phyloP scores from a whole-genome alignment of 129 eudicot species.

The Smallanthus sonchifolius region DNA sequence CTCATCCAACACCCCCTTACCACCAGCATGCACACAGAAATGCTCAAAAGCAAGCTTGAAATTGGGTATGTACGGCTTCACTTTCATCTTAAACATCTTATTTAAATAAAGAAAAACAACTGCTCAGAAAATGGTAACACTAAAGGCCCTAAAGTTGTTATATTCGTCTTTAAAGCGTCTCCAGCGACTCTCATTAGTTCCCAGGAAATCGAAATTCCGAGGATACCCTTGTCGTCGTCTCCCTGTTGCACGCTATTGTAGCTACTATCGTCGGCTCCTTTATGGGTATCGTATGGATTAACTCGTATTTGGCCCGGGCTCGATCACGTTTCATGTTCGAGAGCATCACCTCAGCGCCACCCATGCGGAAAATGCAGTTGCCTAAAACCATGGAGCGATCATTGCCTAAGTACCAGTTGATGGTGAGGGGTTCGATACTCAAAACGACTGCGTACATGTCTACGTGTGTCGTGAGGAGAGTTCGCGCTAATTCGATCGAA shows the following conservation, averaged over 20 bases:
- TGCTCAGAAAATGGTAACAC: constrained; percentile 14
- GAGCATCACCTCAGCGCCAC: constrained; percentile 12
- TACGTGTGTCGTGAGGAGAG: not conserved
- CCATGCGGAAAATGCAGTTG: constrained; percentile 1
- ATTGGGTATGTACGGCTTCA: constrained; percentile 12
- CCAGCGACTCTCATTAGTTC: not conserved
- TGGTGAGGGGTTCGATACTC: not conserved
- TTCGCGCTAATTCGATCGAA: constrained; percentile 5
- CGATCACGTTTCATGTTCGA: constrained; percentile 2
- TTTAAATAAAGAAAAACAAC: not conserved
- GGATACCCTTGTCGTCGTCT: not conserved
- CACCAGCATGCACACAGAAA: constrained; percentile 4
- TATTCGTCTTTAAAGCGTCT: constrained; percentile 1
- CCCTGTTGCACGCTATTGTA: not conserved
- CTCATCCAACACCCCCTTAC: constrained; percentile 2
- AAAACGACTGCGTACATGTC: not conserved
- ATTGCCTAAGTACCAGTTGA: not conserved
- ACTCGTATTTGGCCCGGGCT: not conserved
- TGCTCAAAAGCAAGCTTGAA: constrained; percentile 19
- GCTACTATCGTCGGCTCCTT: not conserved
- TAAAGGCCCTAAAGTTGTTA: constrained; percentile 17
- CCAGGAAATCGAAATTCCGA: not conserved
- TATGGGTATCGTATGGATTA: not conserved
- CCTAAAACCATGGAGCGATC: constrained; percentile 6
- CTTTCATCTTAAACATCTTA: constrained; percentile 7